phyloP scores from a whole-genome alignment of 2,329 filamentous ascomycete genomes.

The Curvularia hawaiiensis region DNA sequence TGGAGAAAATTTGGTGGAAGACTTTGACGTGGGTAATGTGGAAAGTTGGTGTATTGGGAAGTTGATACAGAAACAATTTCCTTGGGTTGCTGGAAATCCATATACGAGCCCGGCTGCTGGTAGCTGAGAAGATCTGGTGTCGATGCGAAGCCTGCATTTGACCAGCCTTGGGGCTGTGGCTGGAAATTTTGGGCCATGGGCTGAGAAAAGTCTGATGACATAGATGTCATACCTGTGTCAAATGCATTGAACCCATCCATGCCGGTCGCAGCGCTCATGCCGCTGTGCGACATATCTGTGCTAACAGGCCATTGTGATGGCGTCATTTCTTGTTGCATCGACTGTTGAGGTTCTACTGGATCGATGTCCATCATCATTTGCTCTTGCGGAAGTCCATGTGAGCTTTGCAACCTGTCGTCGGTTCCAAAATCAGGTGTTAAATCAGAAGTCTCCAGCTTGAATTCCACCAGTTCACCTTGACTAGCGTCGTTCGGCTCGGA shows the following conservation, averaged over 20 bases:
- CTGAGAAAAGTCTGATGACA: slow-evolving; percentile 41
- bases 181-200: slow-evolving; percentile 41
- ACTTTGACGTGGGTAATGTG: slow-evolving; percentile 43
- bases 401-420: slow-evolving; percentile 36
- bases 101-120: slow-evolving; percentile 38
- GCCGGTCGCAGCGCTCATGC: slow-evolving; percentile 33
- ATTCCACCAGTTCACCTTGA: slow-evolving; percentile 42
- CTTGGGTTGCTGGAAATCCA: slow-evolving; percentile 39
- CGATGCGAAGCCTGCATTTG: slow-evolving; percentile 43
- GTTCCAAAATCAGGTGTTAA: slow-evolving; percentile 30
- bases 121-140: slow-evolving; percentile 43
- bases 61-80: slow-evolving; percentile 42
- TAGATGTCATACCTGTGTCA: slow-evolving; percentile 36
- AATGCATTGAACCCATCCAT: slow-evolving; percentile 41
- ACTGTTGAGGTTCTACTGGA: slow-evolving; percentile 38
- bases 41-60: slow-evolving; percentile 42
- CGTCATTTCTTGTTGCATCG: slow-evolving; percentile 37
- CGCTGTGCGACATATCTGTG: slow-evolving; percentile 38
- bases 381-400: slow-evolving; percentile 38
- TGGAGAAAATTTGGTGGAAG: slow-evolving; percentile 43
- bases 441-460: slow-evolving; percentile 43
- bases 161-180: slow-evolving; percentile 37
- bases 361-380: slow-evolving; percentile 46
- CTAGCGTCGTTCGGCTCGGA: slow-evolving; percentile 33
- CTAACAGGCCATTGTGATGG: slow-evolving; percentile 44